Percentiles rank a stretch among this genome's conserved stretches.
These are phyloP conservation scores for Tylopilus sp. DNA, from an alignment of 1,284 basidiomycete species.

Conservation along the genomic window DNA sequence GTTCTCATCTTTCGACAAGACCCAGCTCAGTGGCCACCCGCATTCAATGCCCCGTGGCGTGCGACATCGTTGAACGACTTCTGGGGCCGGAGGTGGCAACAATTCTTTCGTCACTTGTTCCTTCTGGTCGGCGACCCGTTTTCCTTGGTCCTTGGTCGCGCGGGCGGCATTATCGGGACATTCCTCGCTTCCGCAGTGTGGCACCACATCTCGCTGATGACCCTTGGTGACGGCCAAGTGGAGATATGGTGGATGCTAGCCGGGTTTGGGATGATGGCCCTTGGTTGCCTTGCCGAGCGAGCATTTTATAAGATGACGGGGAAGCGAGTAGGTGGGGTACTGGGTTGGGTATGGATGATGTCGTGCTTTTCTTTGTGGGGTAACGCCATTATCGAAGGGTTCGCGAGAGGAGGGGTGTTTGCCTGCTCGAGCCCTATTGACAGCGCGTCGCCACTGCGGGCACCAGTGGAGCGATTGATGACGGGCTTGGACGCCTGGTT, in stretches of 20 bases:
- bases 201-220: slow-evolving; percentile 50
- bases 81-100: slow-evolving; percentile 45
- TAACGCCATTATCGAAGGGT: slow-evolving; percentile 45
- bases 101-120: slow-evolving; percentile 26
- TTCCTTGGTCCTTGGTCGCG: slow-evolving; percentile 36
- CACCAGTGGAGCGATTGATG: slow-evolving; percentile 10
- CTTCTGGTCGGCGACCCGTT: slow-evolving; percentile 29
- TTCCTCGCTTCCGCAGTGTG: slow-evolving; percentile 53
- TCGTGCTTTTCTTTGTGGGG: slow-evolving; percentile 47
- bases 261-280: slow-evolving; percentile 53
- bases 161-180: slow-evolving; percentile 46
- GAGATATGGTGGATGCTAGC: slow-evolving; percentile 42
- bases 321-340: slow-evolving; percentile 38
- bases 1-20: slow-evolving; percentile 36
- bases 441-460: slow-evolving; percentile 14
- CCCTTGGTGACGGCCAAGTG: slow-evolving; percentile 45
- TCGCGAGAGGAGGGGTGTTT: slow-evolving; percentile 44
- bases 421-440: slow-evolving; percentile 17
- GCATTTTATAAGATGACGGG: slow-evolving; percentile 31
- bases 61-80: slow-evolving; percentile 36
- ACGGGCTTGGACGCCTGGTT: slow-evolving; percentile 21
- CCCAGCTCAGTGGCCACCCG: slow-evolving; percentile 36
- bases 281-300: slow-evolving; percentile 47
- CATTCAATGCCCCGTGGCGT: slow-evolving; percentile 37
- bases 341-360: slow-evolving; percentile 44